Evolutionary conservation across 768 basidiomycete species (phyloP).

Genomic region (Termitomyces sp.): DNA sequence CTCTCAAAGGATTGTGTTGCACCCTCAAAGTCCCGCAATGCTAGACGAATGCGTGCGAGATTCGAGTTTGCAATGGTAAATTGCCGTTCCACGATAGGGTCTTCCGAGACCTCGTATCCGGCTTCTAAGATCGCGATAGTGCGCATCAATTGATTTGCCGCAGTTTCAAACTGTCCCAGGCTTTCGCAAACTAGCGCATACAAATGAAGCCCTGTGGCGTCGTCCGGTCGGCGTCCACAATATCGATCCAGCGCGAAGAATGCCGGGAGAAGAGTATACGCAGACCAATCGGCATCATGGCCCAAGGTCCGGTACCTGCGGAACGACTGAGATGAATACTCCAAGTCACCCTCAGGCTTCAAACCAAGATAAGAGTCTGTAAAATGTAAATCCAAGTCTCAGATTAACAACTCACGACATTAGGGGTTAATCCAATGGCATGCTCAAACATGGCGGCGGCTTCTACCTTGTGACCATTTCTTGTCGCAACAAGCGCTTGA

Average conservation of each 20-base stretch:
- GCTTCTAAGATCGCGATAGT: constrained; percentile 77
- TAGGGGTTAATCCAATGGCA: constrained; percentile 53
- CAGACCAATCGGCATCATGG: constrained; percentile 13
- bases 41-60: constrained; percentile 72
- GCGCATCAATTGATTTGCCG: constrained; percentile 47
- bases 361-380: constrained; percentile 2
- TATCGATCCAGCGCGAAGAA: constrained; percentile 83
- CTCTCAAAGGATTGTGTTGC: constrained; percentile 70
- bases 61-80: constrained; percentile 82
- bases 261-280: constrained; percentile 59
- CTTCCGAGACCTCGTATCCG: constrained; percentile 85
- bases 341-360: constrained; percentile 80
- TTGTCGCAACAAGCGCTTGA: constrained; percentile 67
- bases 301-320: constrained; percentile 19
- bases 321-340: constrained; percentile 64
- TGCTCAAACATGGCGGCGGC: constrained; percentile 70
- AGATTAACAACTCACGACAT: constrained; percentile 43
- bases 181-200: constrained; percentile 83
- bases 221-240: constrained; percentile 57
- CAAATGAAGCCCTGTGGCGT: constrained; percentile 77
- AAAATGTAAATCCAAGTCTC: not conserved
- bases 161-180: constrained; percentile 65
- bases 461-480: constrained; percentile 53
- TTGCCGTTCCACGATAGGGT: constrained; percentile 66
- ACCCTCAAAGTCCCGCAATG: constrained; percentile 48